A percentile compares a stretch with the other conserved stretches of the same genome.
Evolutionary conservation across 176 grass and related monocot genomes (phyloP).

Genomic region (Echinochloa phyllopogon): DNA sequence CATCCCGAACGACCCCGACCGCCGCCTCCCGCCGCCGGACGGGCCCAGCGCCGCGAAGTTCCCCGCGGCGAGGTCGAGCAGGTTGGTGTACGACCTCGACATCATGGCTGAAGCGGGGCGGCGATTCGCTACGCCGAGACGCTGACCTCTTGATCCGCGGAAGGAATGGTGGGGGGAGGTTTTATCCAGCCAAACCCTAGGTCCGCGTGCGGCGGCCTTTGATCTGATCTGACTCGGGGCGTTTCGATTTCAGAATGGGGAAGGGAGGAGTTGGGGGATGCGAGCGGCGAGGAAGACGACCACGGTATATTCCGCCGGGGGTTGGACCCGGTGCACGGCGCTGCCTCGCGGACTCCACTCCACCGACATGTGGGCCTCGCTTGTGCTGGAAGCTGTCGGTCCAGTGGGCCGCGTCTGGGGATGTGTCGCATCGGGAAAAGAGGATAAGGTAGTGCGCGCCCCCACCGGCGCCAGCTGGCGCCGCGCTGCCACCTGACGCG

Average conservation of each 20-base stretch:
- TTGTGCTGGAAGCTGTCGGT: fast-evolving
- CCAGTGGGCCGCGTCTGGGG: background rate
- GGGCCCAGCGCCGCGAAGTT: conserved; percentile 73
- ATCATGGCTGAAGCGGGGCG: conserved; percentile 56
- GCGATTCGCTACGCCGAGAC: background rate
- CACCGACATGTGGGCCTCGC: background rate
- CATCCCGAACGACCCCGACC: conserved; percentile 48
- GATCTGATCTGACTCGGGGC: conserved; percentile 38
- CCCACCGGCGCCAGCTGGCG: conserved; percentile 74
- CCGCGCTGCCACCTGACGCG: conserved; percentile 62
- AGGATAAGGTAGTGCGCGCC: conserved; percentile 62
- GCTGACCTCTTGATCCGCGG: conserved; percentile 31
- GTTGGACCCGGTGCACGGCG: conserved; percentile 6
- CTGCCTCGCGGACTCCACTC: background rate
- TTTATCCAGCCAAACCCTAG: conserved; percentile 36
- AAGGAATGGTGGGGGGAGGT: background rate
- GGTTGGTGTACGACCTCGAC: conserved; percentile 87
- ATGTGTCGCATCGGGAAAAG: conserved; percentile 38
- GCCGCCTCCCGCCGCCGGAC: conserved; percentile 44
- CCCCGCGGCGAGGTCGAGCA: conserved; percentile 78
- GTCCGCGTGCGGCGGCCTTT: background rate
- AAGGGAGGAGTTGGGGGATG: background rate
- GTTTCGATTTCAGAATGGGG: conserved; percentile 31
- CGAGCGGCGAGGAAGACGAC: conserved; percentile 42
- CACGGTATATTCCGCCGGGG: conserved; percentile 31